Base-by-base conservation (phyloP, 2,329 filamentous ascomycete genomes). In the Diaporthe amygdali region DNA sequence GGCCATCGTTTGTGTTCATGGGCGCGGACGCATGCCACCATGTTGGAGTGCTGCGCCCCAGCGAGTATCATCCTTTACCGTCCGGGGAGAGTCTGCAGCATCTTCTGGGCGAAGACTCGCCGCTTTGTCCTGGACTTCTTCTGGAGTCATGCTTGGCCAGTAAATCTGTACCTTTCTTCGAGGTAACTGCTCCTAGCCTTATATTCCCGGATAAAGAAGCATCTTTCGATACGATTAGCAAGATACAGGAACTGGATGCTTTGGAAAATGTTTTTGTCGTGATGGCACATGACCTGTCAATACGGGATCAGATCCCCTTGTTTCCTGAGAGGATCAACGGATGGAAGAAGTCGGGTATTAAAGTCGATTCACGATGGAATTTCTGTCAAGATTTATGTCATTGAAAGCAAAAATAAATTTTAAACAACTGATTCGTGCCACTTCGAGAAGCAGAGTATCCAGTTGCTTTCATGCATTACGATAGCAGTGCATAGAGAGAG, bases 11-110 rank as follows among this genome's bases (percentile, higher is more conserved):
- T 54, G 71, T 76, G 20, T 71, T 76, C 49, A 73, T 77, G 54
- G 76, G 75, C 39, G 75, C 73, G 34, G 76, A 77, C 44, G 39
- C 73, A 2, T 74, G 73, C 41, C 76, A 77, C 61, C 82, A 82
- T 68, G 75, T 76, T 8, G 82, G 83, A 37, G 76, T 78, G 49
- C 75, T 83, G 22, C 76, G 83, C 17, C 82, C 81, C 1, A 80
- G 76, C 15, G 37, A 69, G 37, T 79, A 79, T 55, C 66, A 77
- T 2, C 81, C 81, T 2, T 67, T 83, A 37, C 83, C 84, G 17
- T 22, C 56, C 10, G 56, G 39, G 20, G 56, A 63, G 56, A 44
- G 22, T 25, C 25, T 63, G 27, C 56, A 47, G 27, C 25, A 63
- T 3, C 34, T 63, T 27, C 56, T 63, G 20, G 56, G 39, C 8